Base-by-base conservation (phyloP, 2,329 filamentous ascomycete species). In the Westerdykella sp. region DNA sequence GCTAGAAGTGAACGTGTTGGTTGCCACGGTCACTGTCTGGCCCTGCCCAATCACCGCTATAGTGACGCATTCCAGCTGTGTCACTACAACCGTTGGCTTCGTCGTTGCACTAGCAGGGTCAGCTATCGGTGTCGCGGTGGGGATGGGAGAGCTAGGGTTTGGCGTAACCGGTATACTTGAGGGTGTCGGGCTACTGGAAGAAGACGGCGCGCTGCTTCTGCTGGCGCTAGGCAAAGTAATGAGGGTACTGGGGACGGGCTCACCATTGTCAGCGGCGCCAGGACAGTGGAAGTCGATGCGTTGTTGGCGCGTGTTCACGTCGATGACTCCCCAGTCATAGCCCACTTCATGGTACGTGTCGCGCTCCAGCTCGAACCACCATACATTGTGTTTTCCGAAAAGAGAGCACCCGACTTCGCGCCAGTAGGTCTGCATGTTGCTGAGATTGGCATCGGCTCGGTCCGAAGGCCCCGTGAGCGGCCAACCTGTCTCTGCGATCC, bases 401-500 rank as follows among this genome's bases (percentile, higher is more conserved):
- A 60, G 40, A 2, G 49, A 42, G 41, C 63, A 66, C 1, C 55
- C 61, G 3, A 65, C 59, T 2, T 60, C 48, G 1, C 32, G 56
- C 62, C 60, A 65, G 32, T 57, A 65, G 32, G 40, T 47, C 30
- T 62, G 56, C 14, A 59, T 45, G 12, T 58, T 57, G 2, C 55
- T 44, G 3, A 41, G 23, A 25, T 53, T 52, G 7, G 60, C 50
- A 12, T 41, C 42, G 12, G 41, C 41, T 18, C 42, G 30, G 12
- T 15, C 14, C 11, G 45, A 40, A 1, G 44, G 36, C 2, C 58
- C 60, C 1, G 41, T 31, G 15, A 52, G 48, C 2, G 62, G 62
- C 62, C 62, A 66, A 14, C 60, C 61, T 21, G 59, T 57, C 40
- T 68, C 64, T 7, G 60, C 57, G 36, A 68, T 62, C 63, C 63